phyloP scores from a whole-genome alignment of 352 stramenopile genomes.

The Globisporangium irregulare region DNA sequence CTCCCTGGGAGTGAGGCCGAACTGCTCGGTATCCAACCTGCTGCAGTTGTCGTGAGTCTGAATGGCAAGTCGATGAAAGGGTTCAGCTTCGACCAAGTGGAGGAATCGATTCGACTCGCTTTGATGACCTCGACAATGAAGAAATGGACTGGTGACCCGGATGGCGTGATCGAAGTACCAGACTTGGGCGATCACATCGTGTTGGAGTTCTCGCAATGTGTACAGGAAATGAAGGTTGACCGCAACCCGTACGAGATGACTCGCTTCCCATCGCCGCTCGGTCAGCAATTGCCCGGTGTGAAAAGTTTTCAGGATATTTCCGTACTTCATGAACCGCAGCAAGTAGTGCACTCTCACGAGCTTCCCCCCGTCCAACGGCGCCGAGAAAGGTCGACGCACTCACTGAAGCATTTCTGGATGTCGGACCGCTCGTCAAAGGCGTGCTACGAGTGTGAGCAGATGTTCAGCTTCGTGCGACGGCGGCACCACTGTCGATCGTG shows the following conservation, averaged over 20 bases:
- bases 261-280: conserved; percentile 67
- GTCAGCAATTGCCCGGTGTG: conserved; percentile 57
- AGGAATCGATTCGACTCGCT: conserved; percentile 34
- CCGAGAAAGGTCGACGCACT: conserved; percentile 48
- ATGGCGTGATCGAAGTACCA: conserved; percentile 27
- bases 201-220: conserved; percentile 62
- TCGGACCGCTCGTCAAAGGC: conserved; percentile 81
- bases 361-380: conserved; percentile 18
- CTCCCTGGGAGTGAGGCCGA: conserved; percentile 47
- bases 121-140: conserved; percentile 23
- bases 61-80: conserved; percentile 53
- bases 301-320: conserved; percentile 42
- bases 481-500: conserved; percentile 84
- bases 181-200: conserved; percentile 28
- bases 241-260: conserved; percentile 67
- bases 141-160: conserved; percentile 2
- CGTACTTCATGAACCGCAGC: not conserved
- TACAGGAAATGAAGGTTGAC: conserved; percentile 67
- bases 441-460: conserved; percentile 79
- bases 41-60: conserved; percentile 54
- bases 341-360: not conserved
- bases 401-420: conserved; percentile 89
- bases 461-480: conserved; percentile 81
- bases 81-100: conserved; percentile 48
- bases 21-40: conserved; percentile 41